Conservation (phyloP, 331 rosid genomes). For the Malus hybrid region DNA sequence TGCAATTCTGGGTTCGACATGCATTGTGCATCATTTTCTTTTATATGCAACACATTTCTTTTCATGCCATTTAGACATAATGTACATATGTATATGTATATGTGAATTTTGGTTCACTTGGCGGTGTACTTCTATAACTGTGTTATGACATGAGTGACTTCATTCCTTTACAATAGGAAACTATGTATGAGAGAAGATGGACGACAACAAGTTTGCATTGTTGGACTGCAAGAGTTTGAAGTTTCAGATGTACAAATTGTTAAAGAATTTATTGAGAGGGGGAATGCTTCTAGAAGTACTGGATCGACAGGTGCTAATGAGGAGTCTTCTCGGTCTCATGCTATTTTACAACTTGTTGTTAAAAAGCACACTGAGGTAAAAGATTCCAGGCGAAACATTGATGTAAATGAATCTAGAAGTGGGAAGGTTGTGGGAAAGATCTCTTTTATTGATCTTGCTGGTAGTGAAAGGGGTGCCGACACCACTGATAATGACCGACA, state of each 20-base stretch:
- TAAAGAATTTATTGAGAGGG: conserved; percentile 86
- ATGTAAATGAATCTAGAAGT: conserved; percentile 69
- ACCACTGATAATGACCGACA: conserved; percentile 99
- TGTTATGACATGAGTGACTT: conserved; percentile 19
- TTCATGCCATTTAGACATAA: neutral
- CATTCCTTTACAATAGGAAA: conserved; percentile 48
- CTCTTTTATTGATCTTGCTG: conserved; percentile 98
- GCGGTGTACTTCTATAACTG: neutral
- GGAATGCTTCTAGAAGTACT: conserved; percentile 93
- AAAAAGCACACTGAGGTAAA: conserved; percentile 84
- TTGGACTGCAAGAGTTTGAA: conserved; percentile 99
- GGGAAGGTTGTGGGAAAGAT: conserved; percentile 94
- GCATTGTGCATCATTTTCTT: neutral
- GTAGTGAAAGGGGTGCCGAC: conserved; percentile 99
- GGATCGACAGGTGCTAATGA: conserved; percentile 99
- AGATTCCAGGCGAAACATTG: conserved; percentile 66
- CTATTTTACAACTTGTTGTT: conserved; percentile 80
- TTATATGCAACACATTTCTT: neutral
- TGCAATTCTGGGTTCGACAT: neutral
- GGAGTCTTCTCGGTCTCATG: conserved; percentile 99
- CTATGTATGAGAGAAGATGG: conserved; percentile 99
- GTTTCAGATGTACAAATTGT: conserved; percentile 91
- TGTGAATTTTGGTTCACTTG: conserved; percentile 6
- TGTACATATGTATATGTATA: neutral
- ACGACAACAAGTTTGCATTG: conserved; percentile 96